phyloP scores from a whole-genome alignment of 2,329 filamentous ascomycete species.

The Colletotrichum spaethianum region DNA sequence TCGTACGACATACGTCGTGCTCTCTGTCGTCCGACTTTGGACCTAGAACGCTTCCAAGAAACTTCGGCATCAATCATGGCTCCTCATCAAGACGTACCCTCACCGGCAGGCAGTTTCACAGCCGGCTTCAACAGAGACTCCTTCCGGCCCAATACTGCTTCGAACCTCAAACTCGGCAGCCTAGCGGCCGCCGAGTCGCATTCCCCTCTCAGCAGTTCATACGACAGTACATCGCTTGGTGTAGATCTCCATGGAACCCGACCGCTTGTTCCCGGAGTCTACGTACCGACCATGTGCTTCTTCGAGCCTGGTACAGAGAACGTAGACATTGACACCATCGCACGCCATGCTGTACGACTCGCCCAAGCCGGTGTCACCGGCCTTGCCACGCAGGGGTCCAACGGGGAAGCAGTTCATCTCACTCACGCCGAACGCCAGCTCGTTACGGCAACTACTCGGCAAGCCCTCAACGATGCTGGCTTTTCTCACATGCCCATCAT shows the following conservation, averaged over 20 bases:
- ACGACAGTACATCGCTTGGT: slow-evolving; percentile 55
- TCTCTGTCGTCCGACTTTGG: slow-evolving; percentile 21
- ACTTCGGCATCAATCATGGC: slow-evolving; percentile 52
- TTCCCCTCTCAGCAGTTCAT: slow-evolving; percentile 59
- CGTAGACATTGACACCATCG: slow-evolving; percentile 74
- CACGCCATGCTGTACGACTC: slow-evolving; percentile 76
- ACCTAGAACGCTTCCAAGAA: not conserved
- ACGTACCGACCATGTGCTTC: slow-evolving; percentile 82
- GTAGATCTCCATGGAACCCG: slow-evolving; percentile 52
- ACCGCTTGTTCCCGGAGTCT: slow-evolving; percentile 69
- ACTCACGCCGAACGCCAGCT: slow-evolving; percentile 77
- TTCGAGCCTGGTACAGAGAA: slow-evolving; percentile 77
- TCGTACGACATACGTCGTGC: slow-evolving; percentile 1
- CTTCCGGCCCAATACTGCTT: slow-evolving; percentile 51
- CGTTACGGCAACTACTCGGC: slow-evolving; percentile 78
- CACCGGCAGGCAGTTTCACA: slow-evolving; percentile 62
- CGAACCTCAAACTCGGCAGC: slow-evolving; percentile 48
- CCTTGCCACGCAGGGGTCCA: slow-evolving; percentile 84
- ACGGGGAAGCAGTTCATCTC: slow-evolving; percentile 86
- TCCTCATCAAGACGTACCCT: slow-evolving; percentile 63
- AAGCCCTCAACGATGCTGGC: slow-evolving; percentile 77
- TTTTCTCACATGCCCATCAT: slow-evolving; percentile 79
- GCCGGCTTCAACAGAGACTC: slow-evolving; percentile 55
- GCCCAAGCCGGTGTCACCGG: slow-evolving; percentile 81
- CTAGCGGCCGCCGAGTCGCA: slow-evolving; percentile 49